Evolutionary conservation across 1,139 yeast species (phyloP).

Genomic region (Pichia sp.): DNA sequence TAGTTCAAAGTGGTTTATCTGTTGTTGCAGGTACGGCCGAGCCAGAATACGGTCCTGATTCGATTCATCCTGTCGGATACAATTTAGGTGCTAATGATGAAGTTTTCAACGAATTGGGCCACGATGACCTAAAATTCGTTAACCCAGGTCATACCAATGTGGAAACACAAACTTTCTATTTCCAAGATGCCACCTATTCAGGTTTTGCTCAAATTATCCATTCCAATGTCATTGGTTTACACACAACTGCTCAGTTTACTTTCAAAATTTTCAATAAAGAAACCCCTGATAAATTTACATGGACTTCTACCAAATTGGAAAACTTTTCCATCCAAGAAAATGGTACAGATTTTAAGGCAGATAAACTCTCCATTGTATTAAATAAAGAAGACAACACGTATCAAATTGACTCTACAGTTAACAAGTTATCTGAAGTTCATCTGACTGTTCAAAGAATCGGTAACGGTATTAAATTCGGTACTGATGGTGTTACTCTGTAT

Average conservation of each 20-base stretch:
- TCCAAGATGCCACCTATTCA: constrained; percentile 52
- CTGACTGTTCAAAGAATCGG: constrained; percentile 51
- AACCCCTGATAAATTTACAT: constrained; percentile 45
- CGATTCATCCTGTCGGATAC: constrained; percentile 75
- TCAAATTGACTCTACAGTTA: constrained; percentile 57
- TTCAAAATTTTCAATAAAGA: constrained; percentile 61
- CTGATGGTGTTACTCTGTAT: constrained; percentile 74
- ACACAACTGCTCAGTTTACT: constrained; percentile 91
- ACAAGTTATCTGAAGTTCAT: constrained; percentile 66
- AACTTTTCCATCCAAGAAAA: constrained; percentile 47
- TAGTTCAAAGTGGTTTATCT: constrained; percentile 48
- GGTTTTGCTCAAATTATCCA: constrained; percentile 95
- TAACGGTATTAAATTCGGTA: constrained; percentile 88
- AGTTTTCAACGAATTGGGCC: constrained; percentile 46
- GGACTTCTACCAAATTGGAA: constrained; percentile 90
- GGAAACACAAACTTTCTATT: constrained; percentile 91
- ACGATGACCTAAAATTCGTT: constrained; percentile 62
- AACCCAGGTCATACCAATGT: constrained; percentile 79
- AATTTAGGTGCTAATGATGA: constrained; percentile 35
- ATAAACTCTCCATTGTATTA: constrained; percentile 54
- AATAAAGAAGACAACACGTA: constrained; percentile 42
- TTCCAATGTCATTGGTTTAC: constrained; percentile 82
- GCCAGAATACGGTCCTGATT: constrained; percentile 91
- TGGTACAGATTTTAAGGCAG: constrained; percentile 79
- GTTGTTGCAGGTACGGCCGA: constrained; percentile 96